These are phyloP conservation scores for Panellus pusillus DNA, from an alignment of 768 basidiomycete genomes.

Conservation along the genomic window DNA sequence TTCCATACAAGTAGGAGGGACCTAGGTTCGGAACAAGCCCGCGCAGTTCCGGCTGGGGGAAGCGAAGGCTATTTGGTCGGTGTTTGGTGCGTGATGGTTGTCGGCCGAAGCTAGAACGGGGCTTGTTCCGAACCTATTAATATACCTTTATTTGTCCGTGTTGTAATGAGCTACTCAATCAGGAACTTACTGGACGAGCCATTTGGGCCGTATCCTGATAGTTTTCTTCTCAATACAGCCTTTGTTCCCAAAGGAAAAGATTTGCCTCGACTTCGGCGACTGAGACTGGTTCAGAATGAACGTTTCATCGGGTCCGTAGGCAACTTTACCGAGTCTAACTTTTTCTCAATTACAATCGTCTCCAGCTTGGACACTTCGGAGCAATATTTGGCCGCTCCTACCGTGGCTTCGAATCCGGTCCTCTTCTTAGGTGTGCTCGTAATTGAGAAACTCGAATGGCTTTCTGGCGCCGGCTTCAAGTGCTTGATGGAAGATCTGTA, in stretches of 20 bases:
- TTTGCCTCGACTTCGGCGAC: neutral
- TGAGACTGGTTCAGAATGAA: neutral
- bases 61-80: no score
- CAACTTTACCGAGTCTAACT: neutral
- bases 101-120: no score
- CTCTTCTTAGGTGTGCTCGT: conserved; percentile 53
- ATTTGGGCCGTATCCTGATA: conserved; percentile 11
- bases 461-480: conserved; percentile 45
- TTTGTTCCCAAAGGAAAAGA: neutral
- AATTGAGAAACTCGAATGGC: conserved; percentile 46
- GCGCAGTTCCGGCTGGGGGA: no score
- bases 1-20: conserved; percentile 37
- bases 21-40: no score
- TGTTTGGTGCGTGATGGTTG: no score
- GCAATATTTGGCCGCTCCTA: neutral
- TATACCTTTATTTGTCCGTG: no score
- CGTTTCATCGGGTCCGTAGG: conserved; percentile 7
- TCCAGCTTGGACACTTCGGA: conserved; percentile 7
- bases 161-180: neutral
- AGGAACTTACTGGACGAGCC: conserved; percentile 1
- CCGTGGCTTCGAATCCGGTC: conserved; percentile 26
- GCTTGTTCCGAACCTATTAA: no score
- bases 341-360: neutral
- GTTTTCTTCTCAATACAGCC: neutral
- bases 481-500: conserved; percentile 45